A percentile compares a stretch with the other conserved stretches of the same genome.
Conservation (phyloP, 148 eudicot species). For the Gaultheria prostrata region DNA sequence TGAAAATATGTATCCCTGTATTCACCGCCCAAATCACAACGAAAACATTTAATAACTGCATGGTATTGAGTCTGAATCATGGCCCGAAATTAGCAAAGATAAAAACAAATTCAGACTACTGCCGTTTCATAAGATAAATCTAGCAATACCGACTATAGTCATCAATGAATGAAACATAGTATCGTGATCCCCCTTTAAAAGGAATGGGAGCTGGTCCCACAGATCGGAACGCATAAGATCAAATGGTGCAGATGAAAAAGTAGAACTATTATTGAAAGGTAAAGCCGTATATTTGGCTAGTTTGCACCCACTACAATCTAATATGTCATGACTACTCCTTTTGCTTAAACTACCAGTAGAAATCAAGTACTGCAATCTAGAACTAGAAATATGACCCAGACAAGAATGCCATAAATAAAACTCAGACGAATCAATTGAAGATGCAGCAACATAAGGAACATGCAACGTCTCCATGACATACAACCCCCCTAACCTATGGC, state of each 20-base stretch:
- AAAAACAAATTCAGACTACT: neutral
- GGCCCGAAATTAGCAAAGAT: neutral
- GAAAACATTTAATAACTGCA: neutral
- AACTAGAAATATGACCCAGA: neutral
- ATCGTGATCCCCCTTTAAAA: neutral
- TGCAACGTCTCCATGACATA: neutral
- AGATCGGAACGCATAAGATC: neutral
- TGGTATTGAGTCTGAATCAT: neutral
- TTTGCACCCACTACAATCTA: neutral
- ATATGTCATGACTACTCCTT: neutral
- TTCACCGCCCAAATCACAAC: neutral
- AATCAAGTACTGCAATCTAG: neutral
- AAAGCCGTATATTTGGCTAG: neutral
- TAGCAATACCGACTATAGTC: neutral
- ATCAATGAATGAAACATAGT: neutral
- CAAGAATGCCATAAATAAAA: constrained; percentile 4
- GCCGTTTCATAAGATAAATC: neutral
- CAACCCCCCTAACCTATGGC: neutral
- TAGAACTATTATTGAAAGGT: neutral
- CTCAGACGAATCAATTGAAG: neutral
- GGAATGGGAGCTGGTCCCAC: neutral
- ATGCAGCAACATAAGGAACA: neutral
- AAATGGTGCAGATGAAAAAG: neutral
- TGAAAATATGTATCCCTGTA: neutral
- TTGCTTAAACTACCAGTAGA: neutral